Evolutionary conservation across 225 moss, liverwort and hornwort species (phyloP), one percentile per base, ranked within the genome.

Genomic region (Pseudoscleropodium purum): DNA sequence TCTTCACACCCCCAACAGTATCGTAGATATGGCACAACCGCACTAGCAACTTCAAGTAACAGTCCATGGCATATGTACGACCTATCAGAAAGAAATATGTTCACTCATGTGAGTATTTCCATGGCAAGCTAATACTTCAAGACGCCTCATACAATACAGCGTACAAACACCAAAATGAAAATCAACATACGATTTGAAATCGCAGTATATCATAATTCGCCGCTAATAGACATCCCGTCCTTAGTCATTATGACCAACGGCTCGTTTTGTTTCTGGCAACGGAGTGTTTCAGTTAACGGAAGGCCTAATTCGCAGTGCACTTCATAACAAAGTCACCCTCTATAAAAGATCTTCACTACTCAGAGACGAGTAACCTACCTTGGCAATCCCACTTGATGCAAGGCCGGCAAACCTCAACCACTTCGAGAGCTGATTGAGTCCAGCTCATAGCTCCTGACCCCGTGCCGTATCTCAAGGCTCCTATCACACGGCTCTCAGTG

Each of bases 321-420:
- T 36, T 52, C 59, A 81, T 56, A 78, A 79, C 54, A 77, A 84
- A 81, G 52, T 75, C 75, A 68, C 30, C 39, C 52, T 37, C 54
- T 43, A 52, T 61, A 64, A 77, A 63, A 83, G 86, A 83, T 63
- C 43, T 52, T 61, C 41, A 86, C 57, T 59, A 31, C 16, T 85
- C 69, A 59, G 64, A 68, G 67, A 87, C 85, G 72, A 74, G 74
- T 91, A 56, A 85, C 85, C 52, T 95, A 91, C 99, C 96, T 89
- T 97, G 95, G 87, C 99, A 99, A 89, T 97, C 97, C 99, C 99
- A 99, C 90, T 93, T 96, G 52, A 99, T 94, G 91, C 99, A 99
- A 75, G 97, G 94, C 62, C 99, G 95, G 91, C 99, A 99, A 91
- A 97, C 97, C 91, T 99, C 99, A 90, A 99, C 99, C 34, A 97